Base-by-base conservation (phyloP, 1,139 yeast species). In the Kluyveromyces marxianus region DNA sequence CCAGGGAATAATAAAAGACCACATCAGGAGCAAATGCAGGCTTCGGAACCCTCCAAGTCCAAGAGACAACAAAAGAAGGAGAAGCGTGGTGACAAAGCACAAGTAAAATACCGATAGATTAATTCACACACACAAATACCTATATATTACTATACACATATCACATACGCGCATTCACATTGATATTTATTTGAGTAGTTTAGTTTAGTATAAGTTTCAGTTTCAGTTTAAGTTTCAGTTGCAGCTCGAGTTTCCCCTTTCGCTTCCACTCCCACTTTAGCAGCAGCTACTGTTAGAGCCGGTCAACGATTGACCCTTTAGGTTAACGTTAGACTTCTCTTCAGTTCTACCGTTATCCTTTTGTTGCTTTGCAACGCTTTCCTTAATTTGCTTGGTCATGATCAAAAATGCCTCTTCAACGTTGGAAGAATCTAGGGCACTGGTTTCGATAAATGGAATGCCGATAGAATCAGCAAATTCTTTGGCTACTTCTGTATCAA, bases 341-440 rank as follows among this genome's bases (percentile, higher is more conserved):
- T 70, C 58, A 27, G 73, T 63, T 73, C 63, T 65, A 45, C 56
- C 58, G 47, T 51, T 55, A 39, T 74, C 54, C 75, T 76, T 49
- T 71, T 71, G 54, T 72, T 75, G 66, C 73, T 83, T 54, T 7
- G 96, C 88, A 88, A 90, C 87, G 64, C 90, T 89, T 54, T 95
- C 95, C 75, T 94, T 94, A 66, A 92, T 92, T 69, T 94, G 97
- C 69, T 96, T 84, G 7, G 98, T 96, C 99, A 92, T 92, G 55
- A 97, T 88, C 74, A 88, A 81, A 72, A 92, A 92, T 14, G 98
- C 97, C 69, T 92, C 97, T 69, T 94, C 98, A 57, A 92, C 98
- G 65, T 92, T 92, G 50, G 97, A 88, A 35, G 97, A 85, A 58
- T 86, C 85, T 67, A 90, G 80, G 32, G 99, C 99, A 32, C 96